Conservation (phyloP, 1,139 yeast genomes). For the Lodderomyces orthopsilosis region DNA sequence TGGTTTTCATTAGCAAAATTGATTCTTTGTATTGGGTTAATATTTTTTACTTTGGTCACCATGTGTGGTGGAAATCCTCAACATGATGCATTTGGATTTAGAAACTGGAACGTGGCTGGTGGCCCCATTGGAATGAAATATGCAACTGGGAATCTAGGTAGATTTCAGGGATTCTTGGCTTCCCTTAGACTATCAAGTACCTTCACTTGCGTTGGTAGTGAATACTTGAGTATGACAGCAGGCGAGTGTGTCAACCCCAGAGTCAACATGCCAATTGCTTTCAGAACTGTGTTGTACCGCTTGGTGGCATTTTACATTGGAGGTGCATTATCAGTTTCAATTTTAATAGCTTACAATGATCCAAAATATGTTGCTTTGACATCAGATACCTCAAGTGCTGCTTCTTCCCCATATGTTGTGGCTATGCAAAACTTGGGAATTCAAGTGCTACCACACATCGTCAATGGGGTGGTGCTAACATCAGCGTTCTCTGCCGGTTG, state of each 20-base stretch:
- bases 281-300: conserved; percentile 71
- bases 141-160: conserved; percentile 59
- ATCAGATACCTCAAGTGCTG: conserved; percentile 22
- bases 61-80: conserved; percentile 85
- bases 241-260: conserved; percentile 81
- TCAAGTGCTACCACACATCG: conserved; percentile 39
- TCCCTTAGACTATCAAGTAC: conserved; percentile 55
- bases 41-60: conserved; percentile 68
- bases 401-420: conserved; percentile 46
- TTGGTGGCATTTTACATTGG: conserved; percentile 66
- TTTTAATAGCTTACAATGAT: conserved; percentile 42
- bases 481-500: conserved; percentile 47
- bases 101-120: conserved; percentile 54
- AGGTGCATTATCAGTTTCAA: conserved; percentile 41
- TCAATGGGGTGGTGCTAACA: conserved; percentile 27
- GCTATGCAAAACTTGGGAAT: conserved; percentile 43
- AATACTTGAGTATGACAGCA: conserved; percentile 78
- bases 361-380: conserved; percentile 29
- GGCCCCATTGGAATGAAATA: conserved; percentile 54
- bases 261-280: conserved; percentile 73
- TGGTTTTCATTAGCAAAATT: conserved; percentile 78
- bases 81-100: conserved; percentile 64
- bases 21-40: conserved; percentile 65
- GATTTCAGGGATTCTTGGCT: conserved; percentile 68
- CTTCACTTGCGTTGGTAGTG: conserved; percentile 84